Base-by-base conservation (phyloP, 1,284 basidiomycete genomes). In the Taiwanofungus camphoratus region DNA sequence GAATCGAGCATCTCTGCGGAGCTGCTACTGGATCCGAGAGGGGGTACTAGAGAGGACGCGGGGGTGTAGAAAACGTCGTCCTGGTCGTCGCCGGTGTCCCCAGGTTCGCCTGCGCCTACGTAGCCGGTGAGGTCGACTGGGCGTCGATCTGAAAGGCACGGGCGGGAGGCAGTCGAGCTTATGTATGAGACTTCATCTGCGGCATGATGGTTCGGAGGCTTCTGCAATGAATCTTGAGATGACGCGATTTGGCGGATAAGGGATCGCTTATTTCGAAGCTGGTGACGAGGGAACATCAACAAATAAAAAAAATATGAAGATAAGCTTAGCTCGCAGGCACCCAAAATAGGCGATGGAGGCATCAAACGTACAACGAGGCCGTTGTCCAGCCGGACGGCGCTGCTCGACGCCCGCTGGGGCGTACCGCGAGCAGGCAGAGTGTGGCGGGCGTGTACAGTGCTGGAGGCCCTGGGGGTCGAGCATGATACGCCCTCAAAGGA, bases 41-140 rank as follows among this genome's bases (percentile, higher is more conserved):
- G 73, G 12, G 73, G 46, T 66, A 65, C 16, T n/a, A 75, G 66
- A 3, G 76, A 62, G 13, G 63, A 59, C 35, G 57, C 52, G 11
- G 66, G 66, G 23, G 66, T 79, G 52, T 73, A 78, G 57, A 74
- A 80, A 13, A 70, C 56, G 48, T 76, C 74, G 41, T 33, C 31
- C 8, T 69, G 64, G 21, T 67, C 68, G 44, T 62, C 63, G 46
- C 63, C 63, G 49, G 57, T 59, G 40, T 52, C 48, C 39, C 52
- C 54, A 13, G 34, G 44, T 46, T 61, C 61, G 30, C 58, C 58
- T 39, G 61, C 60, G 49, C 60, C 54, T 29, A 51, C 52, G 13
- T 32, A 41, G 41, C 52, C 45, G 43, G 49, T 42, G 44, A 43
- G 16, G 27, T 37, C 31, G 30, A 41, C 36, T 26, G 48, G 38